Evolutionary conservation across 352 stramenopile genomes (phyloP).

Genomic region (Phytophthora sp.): DNA sequence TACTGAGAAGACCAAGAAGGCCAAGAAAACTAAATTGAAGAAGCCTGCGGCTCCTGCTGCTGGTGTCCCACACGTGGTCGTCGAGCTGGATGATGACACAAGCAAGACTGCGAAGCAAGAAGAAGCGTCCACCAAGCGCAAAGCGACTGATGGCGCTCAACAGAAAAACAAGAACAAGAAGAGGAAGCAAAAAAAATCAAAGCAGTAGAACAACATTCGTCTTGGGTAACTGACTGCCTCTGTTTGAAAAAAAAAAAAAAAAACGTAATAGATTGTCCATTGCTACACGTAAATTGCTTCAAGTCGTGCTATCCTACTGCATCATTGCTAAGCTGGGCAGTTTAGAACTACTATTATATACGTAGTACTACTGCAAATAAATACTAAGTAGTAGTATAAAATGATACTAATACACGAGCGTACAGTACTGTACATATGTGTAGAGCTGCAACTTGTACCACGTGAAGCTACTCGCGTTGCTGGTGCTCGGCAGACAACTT

Average conservation of each 20-base stretch:
- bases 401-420: no score
- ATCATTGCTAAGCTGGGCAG: no score
- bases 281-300: slow-evolving; percentile 3
- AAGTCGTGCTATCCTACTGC: neutral
- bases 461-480: no score
- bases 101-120: slow-evolving; percentile 23
- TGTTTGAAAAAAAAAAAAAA: neutral
- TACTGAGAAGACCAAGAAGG: slow-evolving; percentile 38
- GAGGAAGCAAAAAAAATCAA: slow-evolving; percentile 37
- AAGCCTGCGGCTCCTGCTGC: slow-evolving; percentile 34
- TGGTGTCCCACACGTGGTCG: slow-evolving; percentile 63
- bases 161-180: slow-evolving; percentile 39
- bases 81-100: slow-evolving; percentile 59
- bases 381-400: no score
- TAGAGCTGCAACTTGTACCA: no score
- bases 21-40: slow-evolving; percentile 55
- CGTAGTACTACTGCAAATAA: no score
- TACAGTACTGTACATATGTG: no score
- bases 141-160: slow-evolving; percentile 8
- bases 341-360: no score
- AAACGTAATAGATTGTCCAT: slow-evolving; percentile 38
- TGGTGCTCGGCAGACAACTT: no score
- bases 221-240: neutral
- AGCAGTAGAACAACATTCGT: slow-evolving; percentile 21
- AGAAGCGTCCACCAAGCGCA: slow-evolving; percentile 34